Percentiles rank a stretch among this genome's conserved stretches.
phyloP scores from a whole-genome alignment of 2,329 filamentous ascomycete genomes.

The Teratosphaeria gauchensis region DNA sequence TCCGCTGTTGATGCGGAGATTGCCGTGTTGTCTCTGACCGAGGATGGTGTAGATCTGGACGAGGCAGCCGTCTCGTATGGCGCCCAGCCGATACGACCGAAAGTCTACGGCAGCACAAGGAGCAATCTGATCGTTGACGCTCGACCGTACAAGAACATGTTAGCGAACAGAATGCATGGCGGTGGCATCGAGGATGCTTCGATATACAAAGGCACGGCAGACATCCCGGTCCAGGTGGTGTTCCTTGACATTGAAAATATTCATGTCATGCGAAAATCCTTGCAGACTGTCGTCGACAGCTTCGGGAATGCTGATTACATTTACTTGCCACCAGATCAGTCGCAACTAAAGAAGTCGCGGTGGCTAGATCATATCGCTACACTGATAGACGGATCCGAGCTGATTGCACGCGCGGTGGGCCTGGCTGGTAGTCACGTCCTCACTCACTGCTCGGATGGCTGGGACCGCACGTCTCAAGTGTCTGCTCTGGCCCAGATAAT shows the following conservation, averaged over 20 bases:
- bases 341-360: conserved; percentile 69
- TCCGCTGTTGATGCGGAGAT: neutral
- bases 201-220: conserved; percentile 78
- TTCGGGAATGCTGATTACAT: conserved; percentile 89
- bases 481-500: conserved; percentile 87
- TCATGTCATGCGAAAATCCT: conserved; percentile 89
- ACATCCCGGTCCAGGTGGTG: conserved; percentile 48
- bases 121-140: conserved; percentile 94
- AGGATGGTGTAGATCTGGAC: conserved; percentile 3
- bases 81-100: conserved; percentile 6
- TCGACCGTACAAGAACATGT: conserved; percentile 83
- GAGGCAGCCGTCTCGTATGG: conserved; percentile 7
- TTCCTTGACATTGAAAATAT: conserved; percentile 98
- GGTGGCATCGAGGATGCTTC: conserved; percentile 97
- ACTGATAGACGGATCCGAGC: conserved; percentile 71
- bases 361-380: conserved; percentile 87
- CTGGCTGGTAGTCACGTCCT: conserved; percentile 89
- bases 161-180: conserved; percentile 87
- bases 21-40: neutral
- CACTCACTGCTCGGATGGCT: conserved; percentile 96
- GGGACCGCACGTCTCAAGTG: conserved; percentile 93
- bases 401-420: conserved; percentile 80
- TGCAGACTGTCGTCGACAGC: conserved; percentile 78
- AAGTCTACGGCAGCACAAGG: conserved; percentile 82
- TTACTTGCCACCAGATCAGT: conserved; percentile 68